Evolutionary conservation across 1,284 basidiomycete species (phyloP).

Genomic region (Coriolopsis trogii): DNA sequence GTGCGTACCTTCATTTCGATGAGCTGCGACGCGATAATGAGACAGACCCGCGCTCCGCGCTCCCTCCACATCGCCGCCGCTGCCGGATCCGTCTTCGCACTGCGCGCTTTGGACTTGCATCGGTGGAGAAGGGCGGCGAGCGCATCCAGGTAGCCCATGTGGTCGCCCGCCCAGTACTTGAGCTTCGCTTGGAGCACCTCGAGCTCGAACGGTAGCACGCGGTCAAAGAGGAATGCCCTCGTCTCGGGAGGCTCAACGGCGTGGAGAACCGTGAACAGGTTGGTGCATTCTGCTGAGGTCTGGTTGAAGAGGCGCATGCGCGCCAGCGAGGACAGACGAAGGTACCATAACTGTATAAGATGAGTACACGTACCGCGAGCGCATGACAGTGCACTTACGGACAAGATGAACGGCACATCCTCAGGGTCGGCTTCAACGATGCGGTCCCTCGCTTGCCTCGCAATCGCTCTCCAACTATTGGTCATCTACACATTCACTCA

Average conservation of each 20-base stretch:
- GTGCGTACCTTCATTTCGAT: slow-evolving; percentile 54
- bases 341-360: slow-evolving; percentile 72
- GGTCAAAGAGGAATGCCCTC: slow-evolving; percentile 56
- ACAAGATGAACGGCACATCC: slow-evolving; percentile 64
- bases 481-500: slow-evolving; percentile 57
- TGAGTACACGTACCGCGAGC: no score
- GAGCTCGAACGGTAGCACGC: slow-evolving; percentile 77
- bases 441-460: slow-evolving; percentile 76
- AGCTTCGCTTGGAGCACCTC: slow-evolving; percentile 73
- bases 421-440: slow-evolving; percentile 70
- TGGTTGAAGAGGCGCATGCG: slow-evolving; percentile 83
- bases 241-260: slow-evolving; percentile 53
- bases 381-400: slow-evolving; percentile 51
- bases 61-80: slow-evolving; percentile 78
- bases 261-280: slow-evolving; percentile 74
- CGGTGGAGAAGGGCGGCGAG: slow-evolving; percentile 77
- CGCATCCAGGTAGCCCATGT: slow-evolving; percentile 74
- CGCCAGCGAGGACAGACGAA: slow-evolving; percentile 75
- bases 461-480: slow-evolving; percentile 81
- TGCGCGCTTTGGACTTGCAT: slow-evolving; percentile 68
- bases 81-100: slow-evolving; percentile 39
- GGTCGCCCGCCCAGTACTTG: slow-evolving; percentile 76
- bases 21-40: slow-evolving; percentile 76
- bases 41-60: slow-evolving; percentile 64
- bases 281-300: slow-evolving; percentile 75